Evolutionary conservation across 768 basidiomycete genomes (phyloP).

Genomic region (Rhizopogon vesiculosus): DNA sequence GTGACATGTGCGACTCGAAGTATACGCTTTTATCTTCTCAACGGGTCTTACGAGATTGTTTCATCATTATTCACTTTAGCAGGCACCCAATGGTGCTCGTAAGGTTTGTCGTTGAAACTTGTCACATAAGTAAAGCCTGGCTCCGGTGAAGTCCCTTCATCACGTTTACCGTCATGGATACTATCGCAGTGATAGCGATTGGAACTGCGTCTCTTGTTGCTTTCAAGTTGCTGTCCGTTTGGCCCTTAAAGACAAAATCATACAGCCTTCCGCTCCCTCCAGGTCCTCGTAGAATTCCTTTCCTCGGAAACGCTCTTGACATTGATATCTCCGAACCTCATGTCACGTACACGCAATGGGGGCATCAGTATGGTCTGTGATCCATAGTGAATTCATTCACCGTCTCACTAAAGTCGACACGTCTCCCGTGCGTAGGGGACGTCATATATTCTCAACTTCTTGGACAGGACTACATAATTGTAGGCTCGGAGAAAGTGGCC

Average conservation of each 20-base stretch:
- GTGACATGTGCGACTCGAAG: too few relatives aligned
- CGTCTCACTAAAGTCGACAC: too few relatives aligned
- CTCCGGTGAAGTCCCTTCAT: not conserved
- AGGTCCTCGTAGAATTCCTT: constrained; percentile 29
- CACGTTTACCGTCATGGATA: not conserved
- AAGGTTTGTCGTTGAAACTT: too few relatives aligned
- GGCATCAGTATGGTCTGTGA: constrained; percentile 29
- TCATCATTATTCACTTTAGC: too few relatives aligned
- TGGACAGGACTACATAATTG: not conserved
- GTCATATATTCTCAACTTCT: not conserved
- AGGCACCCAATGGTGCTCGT: not conserved
- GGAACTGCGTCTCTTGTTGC: not conserved
- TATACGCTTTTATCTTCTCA: too few relatives aligned
- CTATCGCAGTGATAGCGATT: not conserved
- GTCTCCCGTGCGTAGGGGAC: not conserved
- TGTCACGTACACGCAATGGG: constrained; percentile 35
- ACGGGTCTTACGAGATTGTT: too few relatives aligned
- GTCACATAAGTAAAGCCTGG: not conserved
- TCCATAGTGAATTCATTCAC: not conserved
- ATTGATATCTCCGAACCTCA: constrained; percentile 34
- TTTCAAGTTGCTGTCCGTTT: not conserved
- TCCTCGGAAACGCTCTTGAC: constrained; percentile 36
- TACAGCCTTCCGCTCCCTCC: constrained; percentile 25
- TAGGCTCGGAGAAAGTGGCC: constrained; percentile 7
- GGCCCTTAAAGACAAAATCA: not conserved